Conservation (phyloP, 2,329 filamentous ascomycete genomes). For the Stachybotrys chlorohalonatus region DNA sequence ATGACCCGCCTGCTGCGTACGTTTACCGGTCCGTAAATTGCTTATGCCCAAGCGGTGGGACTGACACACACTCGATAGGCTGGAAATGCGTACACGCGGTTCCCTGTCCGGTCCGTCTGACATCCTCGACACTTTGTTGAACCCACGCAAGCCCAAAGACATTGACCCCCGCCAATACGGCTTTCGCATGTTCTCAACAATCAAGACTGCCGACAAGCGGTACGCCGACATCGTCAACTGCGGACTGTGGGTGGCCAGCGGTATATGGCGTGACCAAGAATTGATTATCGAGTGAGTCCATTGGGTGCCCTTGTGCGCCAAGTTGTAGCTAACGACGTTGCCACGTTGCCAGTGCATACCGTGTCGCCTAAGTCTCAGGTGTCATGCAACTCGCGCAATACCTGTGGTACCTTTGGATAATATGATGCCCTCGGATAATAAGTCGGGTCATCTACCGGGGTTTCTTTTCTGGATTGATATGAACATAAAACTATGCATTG, state of each 20-base stretch:
- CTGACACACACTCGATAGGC: slow-evolving; percentile 9
- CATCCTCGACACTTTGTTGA: slow-evolving; percentile 29
- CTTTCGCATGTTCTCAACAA: slow-evolving; percentile 38
- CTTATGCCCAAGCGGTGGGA: neutral
- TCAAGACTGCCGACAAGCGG: slow-evolving; percentile 40
- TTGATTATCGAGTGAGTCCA: slow-evolving; percentile 35
- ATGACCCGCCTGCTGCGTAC: slow-evolving; percentile 35
- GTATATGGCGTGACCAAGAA: slow-evolving; percentile 35
- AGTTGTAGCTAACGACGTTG: slow-evolving; percentile 3
- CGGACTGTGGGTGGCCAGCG: slow-evolving; percentile 40
- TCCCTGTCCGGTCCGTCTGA: slow-evolving; percentile 38
- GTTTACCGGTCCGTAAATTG: slow-evolving; percentile 5
- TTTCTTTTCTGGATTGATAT: neutral
- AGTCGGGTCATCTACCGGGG: too few species aligned
- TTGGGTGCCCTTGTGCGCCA: neutral
- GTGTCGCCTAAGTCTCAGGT: slow-evolving; percentile 6
- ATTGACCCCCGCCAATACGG: slow-evolving; percentile 35
- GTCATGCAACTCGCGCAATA: neutral
- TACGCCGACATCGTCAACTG: slow-evolving; percentile 40
- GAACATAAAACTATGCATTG: neutral
- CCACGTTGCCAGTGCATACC: slow-evolving; percentile 17
- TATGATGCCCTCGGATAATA: too few species aligned
- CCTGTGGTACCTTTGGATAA: too few species aligned
- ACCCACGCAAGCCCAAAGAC: slow-evolving; percentile 24
- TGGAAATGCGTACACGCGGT: slow-evolving; percentile 37